Conservation (phyloP, 2,329 filamentous ascomycete species). For the Venturia asperata region DNA sequence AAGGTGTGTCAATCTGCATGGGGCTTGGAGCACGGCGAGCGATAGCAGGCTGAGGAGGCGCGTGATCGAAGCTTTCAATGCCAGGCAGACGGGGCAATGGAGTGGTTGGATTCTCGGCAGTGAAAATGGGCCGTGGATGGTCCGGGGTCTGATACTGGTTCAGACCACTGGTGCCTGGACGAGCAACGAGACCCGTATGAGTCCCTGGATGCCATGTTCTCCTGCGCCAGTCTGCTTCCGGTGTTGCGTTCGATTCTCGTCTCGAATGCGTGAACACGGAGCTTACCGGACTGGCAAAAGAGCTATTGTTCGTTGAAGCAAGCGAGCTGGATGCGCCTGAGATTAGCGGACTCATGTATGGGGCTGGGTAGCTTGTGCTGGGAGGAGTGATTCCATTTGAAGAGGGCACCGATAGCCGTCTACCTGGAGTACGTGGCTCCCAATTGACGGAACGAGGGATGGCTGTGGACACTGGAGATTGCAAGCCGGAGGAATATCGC, state of each 20-base stretch:
- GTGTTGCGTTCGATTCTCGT: conserved; percentile 56
- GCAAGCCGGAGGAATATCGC: conserved; percentile 59
- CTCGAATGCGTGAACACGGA: conserved; percentile 57
- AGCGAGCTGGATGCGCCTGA: conserved; percentile 36
- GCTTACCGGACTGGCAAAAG: conserved; percentile 60
- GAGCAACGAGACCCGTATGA: conserved; percentile 48
- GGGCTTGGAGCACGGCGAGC: conserved; percentile 62
- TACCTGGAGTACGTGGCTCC: conserved; percentile 62
- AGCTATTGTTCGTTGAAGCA: conserved; percentile 42
- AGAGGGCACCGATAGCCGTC: conserved; percentile 77
- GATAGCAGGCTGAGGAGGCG: conserved; percentile 56
- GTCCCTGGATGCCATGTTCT: conserved; percentile 88
- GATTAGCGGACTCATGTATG: conserved; percentile 49
- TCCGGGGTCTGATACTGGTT: conserved; percentile 69
- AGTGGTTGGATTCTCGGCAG: conserved; percentile 38
- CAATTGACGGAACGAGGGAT: conserved; percentile 66
- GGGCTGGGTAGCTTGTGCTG: conserved; percentile 46
- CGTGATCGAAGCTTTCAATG: conserved; percentile 84
- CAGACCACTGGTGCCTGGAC: conserved; percentile 63
- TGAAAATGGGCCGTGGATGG: conserved; percentile 51
- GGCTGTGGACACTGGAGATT: conserved; percentile 65
- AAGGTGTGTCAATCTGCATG: conserved; percentile 60
- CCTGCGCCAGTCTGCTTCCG: conserved; percentile 66
- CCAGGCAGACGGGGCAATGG: conserved; percentile 70
- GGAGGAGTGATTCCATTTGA: conserved; percentile 66